Evolutionary conservation across 164 flowering plant species (phyloP), one percentile per base, ranked within the genome.

Genomic region (Akebia trifoliata): DNA sequence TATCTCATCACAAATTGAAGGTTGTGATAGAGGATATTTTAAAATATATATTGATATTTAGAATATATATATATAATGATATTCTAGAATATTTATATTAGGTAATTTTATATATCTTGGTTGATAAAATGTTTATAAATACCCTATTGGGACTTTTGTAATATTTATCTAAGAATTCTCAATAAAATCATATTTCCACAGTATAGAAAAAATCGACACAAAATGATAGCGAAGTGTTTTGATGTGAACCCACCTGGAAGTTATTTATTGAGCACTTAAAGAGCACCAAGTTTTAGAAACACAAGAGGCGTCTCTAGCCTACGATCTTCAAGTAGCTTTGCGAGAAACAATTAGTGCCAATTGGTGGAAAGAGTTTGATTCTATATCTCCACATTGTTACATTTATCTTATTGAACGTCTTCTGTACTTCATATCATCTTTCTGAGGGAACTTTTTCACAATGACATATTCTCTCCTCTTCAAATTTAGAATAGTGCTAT

Each of bases 381-480:
- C 72, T 38, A 78, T 86, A 22, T 71, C 86, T 14, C 96, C 96
- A 3, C 55, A 35, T 44, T 77, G 78, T 69, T 84, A 72, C 57
- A 32, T 84, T 42, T 84, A 77, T 68, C 76, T 82, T 50, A 28
- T 84, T 18, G 91, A 89, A 30, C 78, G 82, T 15, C 76, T 75
- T 45, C 18, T 77, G 57, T 50, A 79, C 24, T 38, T 75, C 64
- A 69, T 63, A 11, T 72, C 82, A 10, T 60, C 59, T 49, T 61
- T 51, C 24, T 61, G 45, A 22, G 59, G 61, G 0, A 50, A 4
- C 26, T 60, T 75, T 49, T 72, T 67, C 64, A 74, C 84, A 3
- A 72, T 84, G 24, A 76, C 60, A 61, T 72, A 78, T 24, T 68
- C 81, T 24, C 59, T 84, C n/a, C n/a, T n/a, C n/a, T n/a, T n/a